Evolutionary conservation across 78 protist genomes (phyloP).

Genomic region (Cavenderia fasciculata): DNA sequence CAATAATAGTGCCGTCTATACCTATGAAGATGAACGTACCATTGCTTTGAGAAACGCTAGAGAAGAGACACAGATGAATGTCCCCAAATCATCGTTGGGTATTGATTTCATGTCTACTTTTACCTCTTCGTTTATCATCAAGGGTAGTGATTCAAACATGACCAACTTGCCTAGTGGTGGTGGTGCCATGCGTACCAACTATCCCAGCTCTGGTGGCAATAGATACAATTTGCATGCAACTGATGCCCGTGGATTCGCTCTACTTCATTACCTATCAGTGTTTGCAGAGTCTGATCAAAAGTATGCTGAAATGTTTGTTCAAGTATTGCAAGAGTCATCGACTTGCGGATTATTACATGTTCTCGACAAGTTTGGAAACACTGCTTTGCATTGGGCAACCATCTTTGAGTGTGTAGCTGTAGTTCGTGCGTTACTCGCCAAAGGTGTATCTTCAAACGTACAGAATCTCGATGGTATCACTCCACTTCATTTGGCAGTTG

Average conservation of each 20-base stretch:
- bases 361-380: slow-evolving; percentile 63
- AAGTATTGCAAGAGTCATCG: background rate
- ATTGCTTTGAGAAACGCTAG: background rate
- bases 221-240: background rate
- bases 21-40: slow-evolving; percentile 22
- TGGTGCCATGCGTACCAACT: slow-evolving; percentile 1
- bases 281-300: no score
- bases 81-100: slow-evolving; percentile 48
- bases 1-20: slow-evolving; percentile 19
- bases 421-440: background rate
- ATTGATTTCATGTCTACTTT: slow-evolving; percentile 45
- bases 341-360: background rate
- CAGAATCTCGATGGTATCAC: slow-evolving; percentile 34
- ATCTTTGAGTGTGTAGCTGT: background rate
- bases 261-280: background rate
- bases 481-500: slow-evolving; percentile 26
- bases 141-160: background rate
- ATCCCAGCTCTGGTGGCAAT: background rate
- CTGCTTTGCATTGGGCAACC: slow-evolving; percentile 61
- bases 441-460: background rate
- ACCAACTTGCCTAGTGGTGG: background rate
- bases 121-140: slow-evolving; percentile 8
- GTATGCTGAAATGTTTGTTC: background rate
- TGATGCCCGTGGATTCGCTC: background rate
- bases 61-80: background rate